Percentiles rank a stretch among this genome's conserved stretches.
These are phyloP conservation scores for Solanum tacnaense DNA, from an alignment of 257 asterid genomes.

Conservation along the genomic window DNA sequence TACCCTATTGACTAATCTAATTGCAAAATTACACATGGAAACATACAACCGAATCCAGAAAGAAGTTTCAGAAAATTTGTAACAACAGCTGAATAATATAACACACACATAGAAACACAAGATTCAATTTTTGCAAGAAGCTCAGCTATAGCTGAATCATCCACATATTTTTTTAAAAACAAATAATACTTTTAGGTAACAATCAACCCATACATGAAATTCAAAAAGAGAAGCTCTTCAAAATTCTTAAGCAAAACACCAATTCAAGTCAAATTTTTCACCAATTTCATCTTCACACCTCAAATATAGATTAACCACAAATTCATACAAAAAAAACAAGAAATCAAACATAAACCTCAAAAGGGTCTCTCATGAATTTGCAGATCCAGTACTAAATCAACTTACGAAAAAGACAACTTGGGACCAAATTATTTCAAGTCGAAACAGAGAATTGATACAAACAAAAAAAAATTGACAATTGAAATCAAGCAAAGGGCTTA, in stretches of 20 bases:
- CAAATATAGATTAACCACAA: neutral
- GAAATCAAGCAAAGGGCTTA: neutral
- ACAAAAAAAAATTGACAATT: neutral
- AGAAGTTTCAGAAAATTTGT: neutral
- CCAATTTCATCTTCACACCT: neutral
- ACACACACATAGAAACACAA: neutral
- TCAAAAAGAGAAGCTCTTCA: neutral
- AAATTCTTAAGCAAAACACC: neutral
- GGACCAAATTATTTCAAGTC: neutral
- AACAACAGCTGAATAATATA: neutral
- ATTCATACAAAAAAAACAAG: neutral
- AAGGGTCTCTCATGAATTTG: neutral
- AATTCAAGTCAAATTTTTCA: neutral
- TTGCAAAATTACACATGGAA: neutral
- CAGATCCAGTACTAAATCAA: neutral
- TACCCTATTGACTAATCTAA: neutral
- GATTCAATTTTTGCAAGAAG: neutral
- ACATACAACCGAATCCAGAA: no score
- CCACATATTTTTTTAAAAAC: neutral
- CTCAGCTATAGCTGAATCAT: neutral
- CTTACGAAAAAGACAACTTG: neutral
- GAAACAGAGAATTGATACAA: neutral
- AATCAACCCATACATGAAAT: neutral
- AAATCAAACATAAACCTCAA: neutral
- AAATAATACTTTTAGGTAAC: no score